A percentile compares a stretch with the other conserved stretches of the same genome.
Evolutionary conservation across 2,329 filamentous ascomycete genomes (phyloP).

Genomic region (Botrytis squamosa): DNA sequence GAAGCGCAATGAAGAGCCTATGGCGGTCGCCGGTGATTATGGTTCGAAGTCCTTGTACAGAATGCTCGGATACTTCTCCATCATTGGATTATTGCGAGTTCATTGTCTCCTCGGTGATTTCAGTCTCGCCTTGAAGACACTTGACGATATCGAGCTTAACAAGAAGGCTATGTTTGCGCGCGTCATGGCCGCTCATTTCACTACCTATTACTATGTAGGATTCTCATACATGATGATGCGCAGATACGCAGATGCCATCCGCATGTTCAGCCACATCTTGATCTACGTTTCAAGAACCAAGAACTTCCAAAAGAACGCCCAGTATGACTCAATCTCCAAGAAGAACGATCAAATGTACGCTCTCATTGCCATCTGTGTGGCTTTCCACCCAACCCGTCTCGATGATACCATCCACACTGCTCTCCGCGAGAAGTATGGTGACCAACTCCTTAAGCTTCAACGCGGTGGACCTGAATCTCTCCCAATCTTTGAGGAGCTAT

Average conservation of each 20-base stretch:
- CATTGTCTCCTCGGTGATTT: conserved; percentile 98
- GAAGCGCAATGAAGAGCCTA: conserved; percentile 89
- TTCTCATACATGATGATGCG: conserved; percentile 99
- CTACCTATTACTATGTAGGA: conserved; percentile 99
- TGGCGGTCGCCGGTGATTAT: conserved; percentile 89
- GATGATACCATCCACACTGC: conserved; percentile 99
- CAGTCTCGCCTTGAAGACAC: conserved; percentile 95
- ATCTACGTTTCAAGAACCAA: conserved; percentile 98
- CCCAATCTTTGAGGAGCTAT: conserved; percentile 96
- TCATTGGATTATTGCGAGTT: conserved; percentile 93
- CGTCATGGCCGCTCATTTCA: conserved; percentile 99
- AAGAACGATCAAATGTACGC: conserved; percentile 99
- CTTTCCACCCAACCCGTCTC: conserved; percentile 93
- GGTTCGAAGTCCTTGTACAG: conserved; percentile 91
- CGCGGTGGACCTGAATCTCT: conserved; percentile 93
- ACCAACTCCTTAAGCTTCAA: conserved; percentile 96
- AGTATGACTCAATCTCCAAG: conserved; percentile 99
- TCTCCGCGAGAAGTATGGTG: conserved; percentile 97
- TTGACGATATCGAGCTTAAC: conserved; percentile 99
- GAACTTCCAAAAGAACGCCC: conserved; percentile 99
- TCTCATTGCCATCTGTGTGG: conserved; percentile 96
- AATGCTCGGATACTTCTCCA: conserved; percentile 99
- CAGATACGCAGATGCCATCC: conserved; percentile 97
- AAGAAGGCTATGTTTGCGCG: conserved; percentile 99
- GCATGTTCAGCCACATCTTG: conserved; percentile 99